Evolutionary conservation across 2,329 filamentous ascomycete species (phyloP), one percentile per base, ranked within the genome.

Genomic region (Fusarium chlamydosporum): DNA sequence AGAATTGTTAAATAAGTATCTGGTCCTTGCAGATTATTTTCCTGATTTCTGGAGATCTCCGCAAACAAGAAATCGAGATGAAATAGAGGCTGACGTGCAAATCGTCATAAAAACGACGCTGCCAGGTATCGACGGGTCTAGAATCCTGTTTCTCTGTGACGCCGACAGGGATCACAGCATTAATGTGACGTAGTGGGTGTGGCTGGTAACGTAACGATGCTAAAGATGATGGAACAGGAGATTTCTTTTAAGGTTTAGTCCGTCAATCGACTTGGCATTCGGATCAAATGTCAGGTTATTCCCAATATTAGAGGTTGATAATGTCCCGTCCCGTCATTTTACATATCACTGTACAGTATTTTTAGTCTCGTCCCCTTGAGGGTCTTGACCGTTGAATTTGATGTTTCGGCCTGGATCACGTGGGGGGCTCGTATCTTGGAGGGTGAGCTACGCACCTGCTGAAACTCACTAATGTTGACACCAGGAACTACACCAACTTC

Each of bases 91-190:
- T 65, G 61, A 65, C 61, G 61, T 31, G 61, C 61, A 47, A 65
- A 65, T 65, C 61, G 61, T 65, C 61, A 65, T 65, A 65, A 65
- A 47, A 33, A 57, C 61, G 60, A 65, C 61, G 42, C 31, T 65
- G 60, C 61, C 61, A 65, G 64, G 61, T 50, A 50, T 38, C 47
- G 34, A 34, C 42, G 37, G 18, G 50, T 46, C 50, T 56, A 43
- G 58, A 63, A 63, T 50, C 57, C 51, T 38, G 60, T 63, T 63
- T 55, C 50, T 38, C 34, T 50, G 47, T 38, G 8, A 31, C 26
- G 41, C 18, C 31, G 52, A 38, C 31, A 50, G 47, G 47, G 47
- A 50, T 50, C 47, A 50, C n/a, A 16, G 34, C 16, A 35, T 16
- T 38, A 31, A 50, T 46, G 37, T 65, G 61, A 65, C 62, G 62